Percentiles rank a stretch among this genome's conserved stretches.
These are phyloP conservation scores for Pulveroboletus sp. DNA, from an alignment of 768 basidiomycete genomes.

Conservation along the genomic window DNA sequence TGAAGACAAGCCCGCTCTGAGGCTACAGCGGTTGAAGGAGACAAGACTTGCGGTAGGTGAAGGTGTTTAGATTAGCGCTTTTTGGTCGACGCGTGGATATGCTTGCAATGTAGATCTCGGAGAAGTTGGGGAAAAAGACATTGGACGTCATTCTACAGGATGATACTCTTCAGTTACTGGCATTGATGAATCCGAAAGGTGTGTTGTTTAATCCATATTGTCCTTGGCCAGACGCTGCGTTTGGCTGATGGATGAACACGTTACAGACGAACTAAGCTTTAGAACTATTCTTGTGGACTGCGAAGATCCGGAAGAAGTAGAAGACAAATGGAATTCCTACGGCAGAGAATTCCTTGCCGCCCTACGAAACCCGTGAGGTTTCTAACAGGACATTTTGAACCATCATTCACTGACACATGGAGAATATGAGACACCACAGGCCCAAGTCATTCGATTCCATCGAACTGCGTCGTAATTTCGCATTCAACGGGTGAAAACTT, in stretches of 20 bases:
- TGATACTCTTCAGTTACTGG: conserved; percentile 23
- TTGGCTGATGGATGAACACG: background rate
- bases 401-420: background rate
- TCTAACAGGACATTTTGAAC: background rate
- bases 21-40: conserved; percentile 17
- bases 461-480: conserved; percentile 31
- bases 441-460: conserved; percentile 19
- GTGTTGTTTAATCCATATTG: background rate
- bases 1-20: conserved; percentile 11
- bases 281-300: conserved; percentile 13
- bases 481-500: conserved; percentile 23
- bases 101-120: conserved; percentile 15
- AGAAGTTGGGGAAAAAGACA: background rate
- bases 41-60: conserved; percentile 14
- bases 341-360: conserved; percentile 19
- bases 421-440: background rate
- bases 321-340: conserved; percentile 19
- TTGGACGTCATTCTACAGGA: conserved; percentile 19
- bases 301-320: conserved; percentile 10
- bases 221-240: no score
- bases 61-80: background rate
- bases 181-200: conserved; percentile 20
- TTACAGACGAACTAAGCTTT: conserved; percentile 14
- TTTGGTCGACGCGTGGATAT: background rate
- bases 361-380: conserved; percentile 15